These are phyloP conservation scores for Thelonectria discophora DNA, from an alignment of 2,329 filamentous ascomycete genomes.

Conservation along the genomic window DNA sequence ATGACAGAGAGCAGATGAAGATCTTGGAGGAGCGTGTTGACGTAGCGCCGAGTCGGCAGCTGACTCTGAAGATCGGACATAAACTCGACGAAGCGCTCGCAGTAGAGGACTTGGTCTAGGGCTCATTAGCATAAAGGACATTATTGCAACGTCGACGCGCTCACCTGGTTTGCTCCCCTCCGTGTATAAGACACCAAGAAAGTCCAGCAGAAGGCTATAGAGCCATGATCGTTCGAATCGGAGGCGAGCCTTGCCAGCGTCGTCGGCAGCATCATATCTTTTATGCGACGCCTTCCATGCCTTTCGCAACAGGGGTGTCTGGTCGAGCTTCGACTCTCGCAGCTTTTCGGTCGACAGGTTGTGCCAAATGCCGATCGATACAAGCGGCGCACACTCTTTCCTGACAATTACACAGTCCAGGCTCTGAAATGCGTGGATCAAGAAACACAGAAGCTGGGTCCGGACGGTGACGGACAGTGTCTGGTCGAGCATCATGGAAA, in stretches of 20 bases:
- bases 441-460: conserved; percentile 85
- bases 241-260: conserved; percentile 77
- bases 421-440: conserved; percentile 93
- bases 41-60: conserved; percentile 90
- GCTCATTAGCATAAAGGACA: conserved; percentile 31
- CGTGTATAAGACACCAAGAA: conserved; percentile 76
- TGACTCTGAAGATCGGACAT: conserved; percentile 92
- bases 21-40: conserved; percentile 87
- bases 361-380: conserved; percentile 96
- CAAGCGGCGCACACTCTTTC: conserved; percentile 94
- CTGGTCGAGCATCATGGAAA: conserved; percentile 83
- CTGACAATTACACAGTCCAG: conserved; percentile 88
- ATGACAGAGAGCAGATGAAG: conserved; percentile 83
- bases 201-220: conserved; percentile 85
- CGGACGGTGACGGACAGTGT: conserved; percentile 73
- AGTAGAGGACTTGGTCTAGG: conserved; percentile 77
- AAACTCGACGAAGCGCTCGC: conserved; percentile 92
- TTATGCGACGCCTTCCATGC: conserved; percentile 90
- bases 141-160: conserved; percentile 14
- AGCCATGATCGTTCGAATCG: conserved; percentile 95
- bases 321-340: conserved; percentile 77
- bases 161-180: conserved; percentile 57
- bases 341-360: conserved; percentile 82
- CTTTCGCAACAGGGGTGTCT: conserved; percentile 79
- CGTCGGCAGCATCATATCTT: conserved; percentile 87